Percentiles rank a stretch among this genome's conserved stretches.
Evolutionary conservation across 352 stramenopile species (phyloP).

Genomic region (Globisporangium splendens): DNA sequence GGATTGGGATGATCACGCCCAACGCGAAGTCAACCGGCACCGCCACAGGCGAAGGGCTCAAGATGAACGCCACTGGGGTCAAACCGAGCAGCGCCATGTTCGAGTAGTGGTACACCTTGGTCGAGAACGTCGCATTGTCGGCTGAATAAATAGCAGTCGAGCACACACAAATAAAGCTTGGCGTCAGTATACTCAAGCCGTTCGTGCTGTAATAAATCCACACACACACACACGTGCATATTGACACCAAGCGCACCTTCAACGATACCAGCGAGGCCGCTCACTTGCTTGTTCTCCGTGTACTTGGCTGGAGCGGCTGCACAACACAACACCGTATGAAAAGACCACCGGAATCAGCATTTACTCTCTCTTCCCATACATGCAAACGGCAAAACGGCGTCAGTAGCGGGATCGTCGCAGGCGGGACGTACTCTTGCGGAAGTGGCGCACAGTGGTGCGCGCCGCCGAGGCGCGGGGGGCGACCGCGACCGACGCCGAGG

Average conservation of each 20-base stretch:
- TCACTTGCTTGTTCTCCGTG: slow-evolving; percentile 80
- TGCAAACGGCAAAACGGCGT: no score
- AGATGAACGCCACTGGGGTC: slow-evolving; percentile 64
- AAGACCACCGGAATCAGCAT: slow-evolving; percentile 22
- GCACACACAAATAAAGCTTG: no score
- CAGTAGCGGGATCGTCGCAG: no score
- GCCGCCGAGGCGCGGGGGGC: slow-evolving; percentile 26
- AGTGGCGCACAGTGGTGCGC: slow-evolving; percentile 48
- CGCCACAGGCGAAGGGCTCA: slow-evolving; percentile 70
- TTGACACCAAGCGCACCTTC: slow-evolving; percentile 42
- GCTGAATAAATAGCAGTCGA: slow-evolving; percentile 28
- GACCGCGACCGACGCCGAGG: slow-evolving; percentile 25
- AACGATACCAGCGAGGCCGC: slow-evolving; percentile 54
- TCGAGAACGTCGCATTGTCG: slow-evolving; percentile 65
- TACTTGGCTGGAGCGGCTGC: slow-evolving; percentile 57
- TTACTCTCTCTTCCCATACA: not conserved
- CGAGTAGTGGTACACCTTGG: slow-evolving; percentile 67
- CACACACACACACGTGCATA: not conserved
- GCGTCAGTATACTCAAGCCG: no score
- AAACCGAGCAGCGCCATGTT: slow-evolving; percentile 50
- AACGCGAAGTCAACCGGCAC: slow-evolving; percentile 79
- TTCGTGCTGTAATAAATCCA: no score
- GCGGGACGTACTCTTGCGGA: slow-evolving; percentile 62
- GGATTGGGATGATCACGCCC: slow-evolving; percentile 80
- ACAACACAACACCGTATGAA: not conserved